Base-by-base conservation (phyloP, 495 filamentous ascomycete species). In the Ascobolus immersus region DNA sequence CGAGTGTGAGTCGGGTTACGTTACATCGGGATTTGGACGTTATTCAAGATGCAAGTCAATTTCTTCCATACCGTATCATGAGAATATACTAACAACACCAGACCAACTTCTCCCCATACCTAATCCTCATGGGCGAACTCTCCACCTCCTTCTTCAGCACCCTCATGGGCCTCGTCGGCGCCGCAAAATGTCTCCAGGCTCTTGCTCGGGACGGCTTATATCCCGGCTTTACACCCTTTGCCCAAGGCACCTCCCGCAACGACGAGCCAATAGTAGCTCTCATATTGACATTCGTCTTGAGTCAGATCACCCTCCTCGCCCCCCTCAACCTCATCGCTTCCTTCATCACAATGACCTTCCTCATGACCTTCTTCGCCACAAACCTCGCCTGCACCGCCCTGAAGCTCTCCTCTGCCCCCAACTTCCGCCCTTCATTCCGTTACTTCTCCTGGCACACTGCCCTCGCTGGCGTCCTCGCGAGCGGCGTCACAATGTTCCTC, bases 361-460 rank as follows among this genome's bases (percentile, higher is more conserved):
- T 81, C 39, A 69, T 70, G 62, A 71, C 71, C 4, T 76, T 74
- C 47, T 60, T 73, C 17, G 69, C 74, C 30, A 86, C 70, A 44
- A 90, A 86, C 40, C 57, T 90, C 4, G 79, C 79, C 13, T 86
- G 77, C 45, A 89, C 89, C 44, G 55, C 89, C 1, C 55, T 90
- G 24, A 90, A 86, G 50, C 78, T 89, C 30, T 71, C 77, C n/a
- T 81, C 77, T n/a, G 79, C 79, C 2, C 79, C 79, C 5, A 90
- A 90, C 46, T 90, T 90, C 43, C 60, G 79, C 20, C 79, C 79
- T 1, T 79, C 73, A 1, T 90, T 90, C 47, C 73, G 74, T 36
- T 50, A 49, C 17, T 21, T 19, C 12, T 35, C 13, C 17, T 8
- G 17, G n/a, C 21, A 14, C 12, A 86, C 77, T 17, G 79, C 79